Evolutionary conservation across 108 stramenopile species (phyloP).

Genomic region (Nannochloropsis gaditana): DNA sequence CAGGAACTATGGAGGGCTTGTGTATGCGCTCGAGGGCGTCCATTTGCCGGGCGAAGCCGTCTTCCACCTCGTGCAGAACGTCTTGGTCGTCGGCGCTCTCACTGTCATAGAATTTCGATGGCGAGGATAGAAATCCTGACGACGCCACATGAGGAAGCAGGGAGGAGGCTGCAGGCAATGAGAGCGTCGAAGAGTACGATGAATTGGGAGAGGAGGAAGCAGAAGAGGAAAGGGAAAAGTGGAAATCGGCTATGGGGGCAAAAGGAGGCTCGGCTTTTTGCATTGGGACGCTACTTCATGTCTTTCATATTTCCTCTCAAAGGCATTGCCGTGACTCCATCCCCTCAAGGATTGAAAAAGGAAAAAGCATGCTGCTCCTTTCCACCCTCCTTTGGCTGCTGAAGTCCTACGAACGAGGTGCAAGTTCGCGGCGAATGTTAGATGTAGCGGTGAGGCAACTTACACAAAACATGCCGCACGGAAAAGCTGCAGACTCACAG

Average conservation of each 20-base stretch:
- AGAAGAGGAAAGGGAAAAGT: not conserved
- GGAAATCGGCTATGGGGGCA: no score
- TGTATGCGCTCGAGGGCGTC: not conserved
- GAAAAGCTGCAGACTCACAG: no score
- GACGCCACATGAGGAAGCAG: not conserved
- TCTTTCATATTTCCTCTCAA: no score
- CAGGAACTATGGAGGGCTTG: not conserved
- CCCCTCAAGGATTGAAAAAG: not conserved
- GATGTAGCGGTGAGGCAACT: no score
- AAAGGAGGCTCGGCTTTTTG: no score
- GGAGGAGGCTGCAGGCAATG: not conserved
- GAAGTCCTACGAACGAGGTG: no score
- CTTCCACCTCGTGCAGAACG: not conserved
- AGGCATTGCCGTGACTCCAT: no score
- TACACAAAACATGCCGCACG: no score
- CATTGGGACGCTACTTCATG: no score
- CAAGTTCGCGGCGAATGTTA: no score
- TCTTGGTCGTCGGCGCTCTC: not conserved
- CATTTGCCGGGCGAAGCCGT: constrained; percentile 16
- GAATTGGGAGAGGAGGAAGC: not conserved
- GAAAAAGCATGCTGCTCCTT: not conserved
- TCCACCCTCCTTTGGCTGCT: not conserved
- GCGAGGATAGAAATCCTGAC: not conserved
- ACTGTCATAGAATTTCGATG: not conserved
- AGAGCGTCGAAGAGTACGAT: not conserved